phyloP scores from a whole-genome alignment of 2,329 filamentous ascomycete genomes.

The Aplosporella prunicola region DNA sequence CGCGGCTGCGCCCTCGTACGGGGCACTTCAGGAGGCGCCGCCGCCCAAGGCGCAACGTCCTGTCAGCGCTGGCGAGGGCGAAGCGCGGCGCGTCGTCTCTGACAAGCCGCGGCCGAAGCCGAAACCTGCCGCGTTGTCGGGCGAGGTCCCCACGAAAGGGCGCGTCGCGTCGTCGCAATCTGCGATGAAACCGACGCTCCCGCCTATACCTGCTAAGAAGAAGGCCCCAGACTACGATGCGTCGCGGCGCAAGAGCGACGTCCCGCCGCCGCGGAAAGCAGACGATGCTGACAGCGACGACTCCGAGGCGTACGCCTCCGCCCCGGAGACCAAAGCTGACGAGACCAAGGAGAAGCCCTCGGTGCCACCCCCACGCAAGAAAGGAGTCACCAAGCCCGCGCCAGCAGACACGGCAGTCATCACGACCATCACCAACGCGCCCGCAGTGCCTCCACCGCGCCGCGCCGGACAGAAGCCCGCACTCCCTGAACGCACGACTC shows the following conservation, averaged over 20 bases:
- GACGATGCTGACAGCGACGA: no score
- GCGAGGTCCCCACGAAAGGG: conserved; percentile 12
- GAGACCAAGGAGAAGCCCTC: conserved; percentile 20
- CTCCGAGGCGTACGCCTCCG: conserved; percentile 22
- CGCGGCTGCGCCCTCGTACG: not conserved
- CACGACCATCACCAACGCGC: no score
- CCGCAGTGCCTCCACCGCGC: no score
- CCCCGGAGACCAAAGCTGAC: conserved; percentile 24
- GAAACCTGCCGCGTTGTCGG: conserved; percentile 13
- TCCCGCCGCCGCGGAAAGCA: no score
- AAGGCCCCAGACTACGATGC: no score
- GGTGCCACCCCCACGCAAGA: not conserved
- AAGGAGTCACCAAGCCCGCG: not conserved
- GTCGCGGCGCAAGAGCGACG: no score
- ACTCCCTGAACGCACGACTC: no score
- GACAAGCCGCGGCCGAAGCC: conserved; percentile 21
- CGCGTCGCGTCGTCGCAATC: not conserved
- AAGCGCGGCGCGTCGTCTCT: no score
- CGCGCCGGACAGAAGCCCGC: no score
- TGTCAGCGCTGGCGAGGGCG: conserved; percentile 7
- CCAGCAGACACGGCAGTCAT: no score
- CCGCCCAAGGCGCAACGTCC: conserved; percentile 19
- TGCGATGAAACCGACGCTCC: no score
- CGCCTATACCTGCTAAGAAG: no score
- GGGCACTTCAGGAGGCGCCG: not conserved